Percentiles rank a stretch among this genome's conserved stretches.
These are phyloP conservation scores for Gossypium herbaceum DNA, from an alignment of 345 rosid genomes.

Conservation along the genomic window DNA sequence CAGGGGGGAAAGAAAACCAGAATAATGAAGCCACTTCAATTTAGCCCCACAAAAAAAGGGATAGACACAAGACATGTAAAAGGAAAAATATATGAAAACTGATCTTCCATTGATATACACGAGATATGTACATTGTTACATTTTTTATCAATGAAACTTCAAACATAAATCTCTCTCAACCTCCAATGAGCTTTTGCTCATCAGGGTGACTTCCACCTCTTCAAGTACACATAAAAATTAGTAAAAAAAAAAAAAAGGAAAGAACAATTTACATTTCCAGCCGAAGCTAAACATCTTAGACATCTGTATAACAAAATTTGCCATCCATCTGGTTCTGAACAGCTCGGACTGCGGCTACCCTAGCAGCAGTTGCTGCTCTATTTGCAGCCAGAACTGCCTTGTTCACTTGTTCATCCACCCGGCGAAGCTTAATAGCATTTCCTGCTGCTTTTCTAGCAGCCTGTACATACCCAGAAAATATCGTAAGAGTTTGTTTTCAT, in stretches of 20 bases:
- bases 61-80: background rate
- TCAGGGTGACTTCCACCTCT: constrained; percentile 28
- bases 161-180: constrained; percentile 35
- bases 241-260: background rate
- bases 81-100: constrained; percentile 6
- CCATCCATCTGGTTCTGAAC: constrained; percentile 90
- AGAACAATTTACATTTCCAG: constrained; percentile 28
- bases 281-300: constrained; percentile 23
- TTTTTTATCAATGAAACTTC: constrained; percentile 24
- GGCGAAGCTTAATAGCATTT: constrained; percentile 49
- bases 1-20: constrained; percentile 4
- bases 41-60: constrained; percentile 19
- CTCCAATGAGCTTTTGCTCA: constrained; percentile 44
- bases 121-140: constrained; percentile 45
- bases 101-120: constrained; percentile 42
- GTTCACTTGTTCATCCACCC: constrained; percentile 79
- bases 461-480: constrained; percentile 27
- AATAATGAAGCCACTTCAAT: constrained; percentile 13
- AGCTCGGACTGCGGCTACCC: constrained; percentile 93
- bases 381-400: constrained; percentile 67
- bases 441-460: constrained; percentile 77
- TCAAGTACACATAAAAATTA: constrained; percentile 24
- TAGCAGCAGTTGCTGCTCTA: constrained; percentile 87
- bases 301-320: constrained; percentile 69
- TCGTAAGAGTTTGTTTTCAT: background rate